Conservation (phyloP, 2,329 filamentous ascomycete species). For the Fusarium sp. region DNA sequence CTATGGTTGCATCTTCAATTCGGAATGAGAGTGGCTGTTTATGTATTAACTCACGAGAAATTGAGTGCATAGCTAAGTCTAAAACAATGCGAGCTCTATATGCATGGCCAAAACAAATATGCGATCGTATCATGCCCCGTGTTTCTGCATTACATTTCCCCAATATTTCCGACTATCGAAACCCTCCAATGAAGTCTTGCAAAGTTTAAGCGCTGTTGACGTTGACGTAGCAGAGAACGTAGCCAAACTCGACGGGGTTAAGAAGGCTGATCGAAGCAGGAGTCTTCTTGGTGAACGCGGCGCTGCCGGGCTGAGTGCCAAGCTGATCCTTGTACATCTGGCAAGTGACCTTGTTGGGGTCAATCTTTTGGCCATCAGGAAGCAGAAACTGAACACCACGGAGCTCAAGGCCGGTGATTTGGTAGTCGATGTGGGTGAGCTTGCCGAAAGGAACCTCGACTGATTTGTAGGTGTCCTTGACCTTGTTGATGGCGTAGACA, state of each 20-base stretch:
- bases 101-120: background rate
- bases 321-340: slow-evolving; percentile 44
- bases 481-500: slow-evolving; percentile 7
- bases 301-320: slow-evolving; percentile 35
- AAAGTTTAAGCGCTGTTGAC: background rate
- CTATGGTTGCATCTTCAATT: too few relatives aligned
- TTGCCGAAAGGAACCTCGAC: slow-evolving; percentile 1
- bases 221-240: slow-evolving; percentile 4
- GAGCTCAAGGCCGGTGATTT: slow-evolving; percentile 8
- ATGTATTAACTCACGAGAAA: too few relatives aligned
- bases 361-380: background rate
- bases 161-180: background rate
- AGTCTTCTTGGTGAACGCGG: slow-evolving; percentile 23
- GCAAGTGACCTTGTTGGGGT: slow-evolving; percentile 30
- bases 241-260: slow-evolving; percentile 8
- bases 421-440: slow-evolving; percentile 8
- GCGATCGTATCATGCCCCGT: background rate
- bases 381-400: slow-evolving; percentile 3
- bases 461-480: background rate
- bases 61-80: background rate
- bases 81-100: background rate
- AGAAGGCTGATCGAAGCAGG: slow-evolving; percentile 3
- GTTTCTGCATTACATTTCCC: background rate
- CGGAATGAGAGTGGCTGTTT: too few relatives aligned
- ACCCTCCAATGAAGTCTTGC: background rate